Base-by-base conservation (phyloP, 371 early-diverging fungal species). In the Mucor ambiguus region DNA sequence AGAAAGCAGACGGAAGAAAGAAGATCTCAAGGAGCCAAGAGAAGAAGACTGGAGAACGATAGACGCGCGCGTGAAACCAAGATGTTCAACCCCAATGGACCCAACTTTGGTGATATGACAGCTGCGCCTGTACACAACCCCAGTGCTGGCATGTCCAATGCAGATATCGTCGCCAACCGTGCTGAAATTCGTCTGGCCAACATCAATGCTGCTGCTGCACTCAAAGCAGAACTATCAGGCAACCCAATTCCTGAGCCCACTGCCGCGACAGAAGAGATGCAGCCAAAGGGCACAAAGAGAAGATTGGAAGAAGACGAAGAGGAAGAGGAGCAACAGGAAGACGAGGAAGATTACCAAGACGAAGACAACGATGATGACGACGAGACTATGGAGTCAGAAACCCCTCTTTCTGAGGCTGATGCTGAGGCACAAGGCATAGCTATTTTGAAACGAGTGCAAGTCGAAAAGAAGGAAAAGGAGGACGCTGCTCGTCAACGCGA, bases 401-500 rank as follows among this genome's bases (percentile, higher is more conserved):
- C 8, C 9, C 22, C 46, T 8, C 20, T 46, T 22, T 46, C 46
- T 58, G 32, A 55, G 24, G 41, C 32, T 20, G 57, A 54, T 33
- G 63, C 44, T 24, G 64, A 64, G 33, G 80, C 76, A 12, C 67
- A 68, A 29, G 86, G 84, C 5, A 80, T 79, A 43, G 84, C 88
- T 14, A 85, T 87, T 16, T 71, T 86, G n/a, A 76, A 77, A 33
- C 70, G 75, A 29, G 74, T 74, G 10, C 79, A 77, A 20, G 79
- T 73, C 46, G 84, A 84, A 58, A 88, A 84, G 69, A 79, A 88
- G 61, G 80, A 79, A 33, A 76, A 72, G 8, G 88, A 85, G 33
- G 78, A 82, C 4, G 81, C 76, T 28, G 80, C 77, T 18, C 82
- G 86, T 24, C 89, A 88, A 29, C 87, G 85, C n/a, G 93, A 91